Percentiles rank a stretch among this genome's conserved stretches.
phyloP scores from a whole-genome alignment of 306 rosid genomes.

The Crataegus laevigata region DNA sequence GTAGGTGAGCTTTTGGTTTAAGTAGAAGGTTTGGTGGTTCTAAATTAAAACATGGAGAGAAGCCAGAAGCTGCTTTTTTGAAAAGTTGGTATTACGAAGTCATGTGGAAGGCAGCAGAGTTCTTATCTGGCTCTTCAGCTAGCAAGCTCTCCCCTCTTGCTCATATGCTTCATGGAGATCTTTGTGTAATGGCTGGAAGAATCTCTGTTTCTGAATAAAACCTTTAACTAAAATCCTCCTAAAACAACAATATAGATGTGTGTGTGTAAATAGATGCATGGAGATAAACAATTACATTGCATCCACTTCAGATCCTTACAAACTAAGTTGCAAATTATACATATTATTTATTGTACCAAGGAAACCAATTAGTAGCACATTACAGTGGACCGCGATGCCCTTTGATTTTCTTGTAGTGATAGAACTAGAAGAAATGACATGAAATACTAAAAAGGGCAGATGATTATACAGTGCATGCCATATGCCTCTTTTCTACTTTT shows the following conservation, averaged over 20 bases:
- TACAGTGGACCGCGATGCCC: constrained; percentile 3
- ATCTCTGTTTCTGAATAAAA: constrained; percentile 1
- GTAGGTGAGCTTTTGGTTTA: constrained; percentile 15
- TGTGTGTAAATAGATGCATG: not conserved
- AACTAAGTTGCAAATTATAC: constrained; percentile 9
- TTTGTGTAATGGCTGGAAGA: constrained; percentile 4
- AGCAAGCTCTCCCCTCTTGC: not conserved
- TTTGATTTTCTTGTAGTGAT: constrained; percentile 6
- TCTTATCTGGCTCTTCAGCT: not conserved
- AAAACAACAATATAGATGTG: not conserved
- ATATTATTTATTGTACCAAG: constrained; percentile 12
- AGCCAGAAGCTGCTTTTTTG: not conserved
- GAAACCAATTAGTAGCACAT: constrained; percentile 14
- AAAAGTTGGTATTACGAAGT: not conserved
- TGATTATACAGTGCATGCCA: not conserved
- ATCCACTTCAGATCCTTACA: not conserved
- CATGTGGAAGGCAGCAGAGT: not conserved
- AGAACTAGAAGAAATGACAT: constrained; percentile 16
- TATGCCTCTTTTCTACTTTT: constrained; percentile 6
- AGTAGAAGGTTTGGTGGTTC: not conserved
- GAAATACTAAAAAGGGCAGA: constrained; percentile 6
- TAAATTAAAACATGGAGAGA: not conserved
- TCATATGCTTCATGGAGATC: not conserved
- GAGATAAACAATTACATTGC: not conserved
- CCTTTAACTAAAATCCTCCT: not conserved